Evolutionary conservation across 177 flowering plant species (phyloP).

Genomic region (Telopea speciosissima): DNA sequence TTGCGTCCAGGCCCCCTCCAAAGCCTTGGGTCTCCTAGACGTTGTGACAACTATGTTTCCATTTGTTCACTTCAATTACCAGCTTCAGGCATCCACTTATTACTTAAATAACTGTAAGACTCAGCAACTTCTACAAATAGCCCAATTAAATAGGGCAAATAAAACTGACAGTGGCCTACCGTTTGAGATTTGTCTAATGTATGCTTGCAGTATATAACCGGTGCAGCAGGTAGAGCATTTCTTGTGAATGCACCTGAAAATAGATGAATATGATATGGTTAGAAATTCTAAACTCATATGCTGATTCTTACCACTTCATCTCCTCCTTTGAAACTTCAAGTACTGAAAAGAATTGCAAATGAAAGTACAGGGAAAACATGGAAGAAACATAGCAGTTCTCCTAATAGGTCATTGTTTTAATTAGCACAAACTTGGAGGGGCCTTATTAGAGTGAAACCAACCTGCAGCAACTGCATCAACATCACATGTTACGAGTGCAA

Average conservation of each 20-base stretch:
- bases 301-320: neutral
- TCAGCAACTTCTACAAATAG: neutral
- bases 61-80: no score
- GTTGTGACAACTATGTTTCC: no score
- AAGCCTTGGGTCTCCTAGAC: no score
- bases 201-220: slow-evolving; percentile 69
- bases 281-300: neutral
- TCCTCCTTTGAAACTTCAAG: slow-evolving; percentile 3
- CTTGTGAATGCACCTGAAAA: slow-evolving; percentile 78
- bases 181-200: slow-evolving; percentile 43
- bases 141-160: neutral
- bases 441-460: slow-evolving; percentile 14
- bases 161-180: slow-evolving; percentile 33
- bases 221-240: slow-evolving; percentile 97
- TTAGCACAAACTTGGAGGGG: neutral
- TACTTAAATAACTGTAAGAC: no score
- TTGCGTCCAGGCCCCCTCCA: no score
- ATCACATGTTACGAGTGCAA: slow-evolving; percentile 91
- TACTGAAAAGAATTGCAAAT: neutral
- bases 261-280: slow-evolving; percentile 2
- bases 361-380: neutral
- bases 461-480: slow-evolving; percentile 90
- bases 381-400: neutral
- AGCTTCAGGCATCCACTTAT: no score
- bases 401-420: neutral